phyloP scores from a whole-genome alignment of 2,329 filamentous ascomycete genomes.

The Pyrenophora seminiperda region DNA sequence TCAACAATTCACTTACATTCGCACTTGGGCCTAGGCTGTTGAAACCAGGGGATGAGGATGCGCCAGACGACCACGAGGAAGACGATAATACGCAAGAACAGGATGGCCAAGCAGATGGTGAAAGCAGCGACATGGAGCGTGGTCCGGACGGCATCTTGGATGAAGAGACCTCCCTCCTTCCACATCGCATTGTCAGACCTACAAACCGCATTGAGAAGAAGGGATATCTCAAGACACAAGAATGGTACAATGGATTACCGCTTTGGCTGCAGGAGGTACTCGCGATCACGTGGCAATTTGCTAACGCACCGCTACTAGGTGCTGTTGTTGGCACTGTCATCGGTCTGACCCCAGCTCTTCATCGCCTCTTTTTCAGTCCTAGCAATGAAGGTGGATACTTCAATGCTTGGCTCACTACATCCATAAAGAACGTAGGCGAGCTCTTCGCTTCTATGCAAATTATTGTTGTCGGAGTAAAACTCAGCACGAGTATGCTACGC shows the following conservation, averaged over 20 bases:
- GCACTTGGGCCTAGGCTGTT: constrained; percentile 66
- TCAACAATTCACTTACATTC: constrained; percentile 68
- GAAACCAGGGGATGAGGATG: constrained; percentile 53
- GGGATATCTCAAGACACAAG: constrained; percentile 42
- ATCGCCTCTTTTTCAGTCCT: constrained; percentile 65
- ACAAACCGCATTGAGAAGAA: constrained; percentile 38
- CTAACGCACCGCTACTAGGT: constrained; percentile 67
- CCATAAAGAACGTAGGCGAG: constrained; percentile 65
- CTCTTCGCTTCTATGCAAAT: constrained; percentile 70
- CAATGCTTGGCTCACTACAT: constrained; percentile 68
- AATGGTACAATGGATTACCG: constrained; percentile 46
- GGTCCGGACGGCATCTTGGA: constrained; percentile 39
- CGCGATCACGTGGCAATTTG: constrained; percentile 56
- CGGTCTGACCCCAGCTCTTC: constrained; percentile 64
- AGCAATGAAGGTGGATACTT: constrained; percentile 66
- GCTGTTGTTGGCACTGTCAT: constrained; percentile 64
- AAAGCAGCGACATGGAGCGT: constrained; percentile 29
- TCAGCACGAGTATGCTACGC: constrained; percentile 59
- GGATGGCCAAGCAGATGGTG: constrained; percentile 27
- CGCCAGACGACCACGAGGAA: constrained; percentile 41
- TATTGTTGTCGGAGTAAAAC: constrained; percentile 69
- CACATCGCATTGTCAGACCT: constrained; percentile 41
- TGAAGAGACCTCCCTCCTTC: constrained; percentile 60
- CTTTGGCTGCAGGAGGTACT: constrained; percentile 49
- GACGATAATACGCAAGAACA: constrained; percentile 1